Evolutionary conservation across 352 stramenopile species (phyloP).

Genomic region (Phytophthora parvispora): DNA sequence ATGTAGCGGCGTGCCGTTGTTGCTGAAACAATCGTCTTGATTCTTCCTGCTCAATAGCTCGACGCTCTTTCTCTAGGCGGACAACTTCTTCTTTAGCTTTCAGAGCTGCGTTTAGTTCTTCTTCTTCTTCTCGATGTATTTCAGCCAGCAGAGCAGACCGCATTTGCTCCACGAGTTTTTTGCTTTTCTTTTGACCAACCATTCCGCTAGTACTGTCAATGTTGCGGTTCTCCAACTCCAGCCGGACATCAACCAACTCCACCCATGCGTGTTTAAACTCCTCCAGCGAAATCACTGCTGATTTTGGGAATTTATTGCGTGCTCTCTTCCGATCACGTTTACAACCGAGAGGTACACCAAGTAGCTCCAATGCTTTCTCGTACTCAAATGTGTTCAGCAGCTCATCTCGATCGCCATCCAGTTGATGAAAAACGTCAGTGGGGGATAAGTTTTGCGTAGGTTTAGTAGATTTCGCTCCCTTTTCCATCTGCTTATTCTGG

Average conservation of each 20-base stretch:
- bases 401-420: constrained; percentile 68
- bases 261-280: constrained; percentile 72
- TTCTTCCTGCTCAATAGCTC: constrained; percentile 57
- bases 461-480: constrained; percentile 1
- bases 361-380: constrained; percentile 64
- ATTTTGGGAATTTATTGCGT: constrained; percentile 44
- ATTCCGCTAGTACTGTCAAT: constrained; percentile 4
- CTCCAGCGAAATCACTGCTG: constrained; percentile 47
- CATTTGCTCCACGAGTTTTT: constrained; percentile 30
- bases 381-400: constrained; percentile 78
- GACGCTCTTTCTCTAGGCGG: constrained; percentile 51
- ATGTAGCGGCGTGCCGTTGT: constrained; percentile 61
- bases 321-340: constrained; percentile 25
- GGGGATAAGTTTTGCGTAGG: constrained; percentile 43
- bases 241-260: constrained; percentile 53
- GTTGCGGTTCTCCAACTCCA: constrained; percentile 54
- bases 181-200: constrained; percentile 16
- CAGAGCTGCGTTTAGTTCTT: constrained; percentile 58
- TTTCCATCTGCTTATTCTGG: constrained; percentile 14
- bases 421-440: constrained; percentile 67
- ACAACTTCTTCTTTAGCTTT: constrained; percentile 68
- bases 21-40: constrained; percentile 52
- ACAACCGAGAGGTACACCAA: constrained; percentile 38
- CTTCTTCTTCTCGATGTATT: constrained; percentile 54
- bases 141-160: constrained; percentile 42